Evolutionary conservation across 176 grass and related monocot genomes (phyloP), one percentile per base, ranked within the genome.

Genomic region (Eleusine coracana): DNA sequence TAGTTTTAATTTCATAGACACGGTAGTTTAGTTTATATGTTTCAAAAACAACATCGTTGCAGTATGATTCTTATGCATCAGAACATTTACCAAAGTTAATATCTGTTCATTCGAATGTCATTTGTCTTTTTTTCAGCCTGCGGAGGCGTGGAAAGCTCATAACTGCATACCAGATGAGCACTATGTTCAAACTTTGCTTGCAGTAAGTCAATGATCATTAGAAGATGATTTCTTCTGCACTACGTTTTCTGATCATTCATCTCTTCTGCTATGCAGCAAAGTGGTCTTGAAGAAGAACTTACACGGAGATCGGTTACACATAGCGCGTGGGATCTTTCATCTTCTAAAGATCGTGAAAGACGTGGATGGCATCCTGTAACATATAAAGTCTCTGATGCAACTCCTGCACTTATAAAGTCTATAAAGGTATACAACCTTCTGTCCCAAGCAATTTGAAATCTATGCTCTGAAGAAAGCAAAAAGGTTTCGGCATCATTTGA

Each of bases 131-230:
- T 51, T 70, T 61, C 81, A 99, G 93, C 96, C 96, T 75, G 83
- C 51, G 4, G 82, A 99, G 68, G 84, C 85, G 70, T 84, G 76
- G 77, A 96, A 96, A 79, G 93, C 94, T 54, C 96, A 99, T 80
- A 99, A 99, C 87, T 99, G 96, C 77, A 94, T 99, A 87, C 93
- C 96, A 87, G 96, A 96, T 88, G 96, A 99, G 74, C 96, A 99
- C 71, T 96, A 99, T 93, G 93, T 99, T 93, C 96, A 99, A 81
- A 96, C 93, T 21, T 87, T 99, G 80, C 77, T 99, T 88, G 93
- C 96, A 65, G 96, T 99, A 80, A 92, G 93, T 82, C 23, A 55
- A 77, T 25, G 34, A 66, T 83, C 55, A 74, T 65, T 71, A 8
- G 18, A 77, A 61, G 38, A 58, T 64, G 9, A 80, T 66, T 76